Evolutionary conservation across 768 basidiomycete species (phyloP).

Genomic region (Podaxis rugospora): DNA sequence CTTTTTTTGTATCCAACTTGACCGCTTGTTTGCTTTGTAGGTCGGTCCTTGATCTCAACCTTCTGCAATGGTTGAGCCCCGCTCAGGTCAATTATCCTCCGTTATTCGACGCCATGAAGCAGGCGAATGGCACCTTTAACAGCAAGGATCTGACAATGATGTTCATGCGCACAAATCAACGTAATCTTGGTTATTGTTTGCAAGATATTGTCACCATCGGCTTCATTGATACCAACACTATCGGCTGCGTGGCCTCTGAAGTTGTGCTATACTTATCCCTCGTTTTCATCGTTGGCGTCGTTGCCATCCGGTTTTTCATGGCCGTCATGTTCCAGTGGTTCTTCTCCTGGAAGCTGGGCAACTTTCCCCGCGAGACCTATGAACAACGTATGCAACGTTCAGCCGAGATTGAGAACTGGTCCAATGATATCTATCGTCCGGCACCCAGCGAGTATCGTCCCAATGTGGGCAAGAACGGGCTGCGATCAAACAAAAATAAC

Average conservation of each 20-base stretch:
- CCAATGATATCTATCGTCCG: conserved; percentile 90
- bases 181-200: conserved; percentile 71
- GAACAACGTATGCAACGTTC: conserved; percentile 87
- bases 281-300: conserved; percentile 96
- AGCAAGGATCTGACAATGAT: conserved; percentile 87
- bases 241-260: conserved; percentile 93
- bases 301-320: conserved; percentile 92
- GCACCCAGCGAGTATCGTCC: conserved; percentile 91
- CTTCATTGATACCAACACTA: conserved; percentile 89
- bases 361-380: conserved; percentile 90
- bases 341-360: conserved; percentile 92
- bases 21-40: conserved; percentile 34
- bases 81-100: conserved; percentile 80
- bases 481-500: conserved; percentile 46
- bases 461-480: conserved; percentile 74
- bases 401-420: conserved; percentile 93
- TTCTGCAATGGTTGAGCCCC: conserved; percentile 80
- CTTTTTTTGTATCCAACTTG: background rate
- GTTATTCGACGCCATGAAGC: conserved; percentile 76
- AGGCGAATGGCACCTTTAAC: conserved; percentile 66
- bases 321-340: conserved; percentile 98
- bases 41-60: conserved; percentile 80
- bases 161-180: conserved; percentile 69
- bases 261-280: conserved; percentile 95
- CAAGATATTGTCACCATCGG: conserved; percentile 85